Evolutionary conservation across 2,329 filamentous ascomycete species (phyloP).

Genomic region (Curvularia eragrostidis): DNA sequence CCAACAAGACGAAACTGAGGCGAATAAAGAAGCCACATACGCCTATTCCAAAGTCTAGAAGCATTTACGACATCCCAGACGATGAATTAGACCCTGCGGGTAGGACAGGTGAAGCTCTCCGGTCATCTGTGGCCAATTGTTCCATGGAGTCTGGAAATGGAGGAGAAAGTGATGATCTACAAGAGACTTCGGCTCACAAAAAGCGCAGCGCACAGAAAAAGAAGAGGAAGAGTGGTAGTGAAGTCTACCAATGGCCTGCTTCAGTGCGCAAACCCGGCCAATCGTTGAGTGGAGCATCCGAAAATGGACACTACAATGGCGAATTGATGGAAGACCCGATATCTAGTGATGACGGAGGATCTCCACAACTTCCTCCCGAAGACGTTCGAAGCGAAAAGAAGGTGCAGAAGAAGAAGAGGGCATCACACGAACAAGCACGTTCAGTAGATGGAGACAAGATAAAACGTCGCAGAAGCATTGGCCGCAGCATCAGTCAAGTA

Average conservation of each 20-base stretch:
- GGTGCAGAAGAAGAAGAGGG: background rate
- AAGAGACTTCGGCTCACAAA: background rate
- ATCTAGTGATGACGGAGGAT: conserved; percentile 4
- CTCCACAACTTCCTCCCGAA: background rate
- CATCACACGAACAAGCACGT: background rate
- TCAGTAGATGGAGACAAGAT: background rate
- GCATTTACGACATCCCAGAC: conserved; percentile 9
- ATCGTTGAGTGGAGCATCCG: background rate
- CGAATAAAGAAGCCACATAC: conserved; percentile 14
- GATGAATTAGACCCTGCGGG: conserved; percentile 4
- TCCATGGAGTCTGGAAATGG: background rate
- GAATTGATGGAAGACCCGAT: conserved; percentile 4
- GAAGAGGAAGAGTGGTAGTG: background rate
- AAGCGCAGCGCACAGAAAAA: conserved; percentile 1
- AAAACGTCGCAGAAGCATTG: background rate
- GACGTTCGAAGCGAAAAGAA: background rate
- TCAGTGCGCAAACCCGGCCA: conserved; percentile 7
- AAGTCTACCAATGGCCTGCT: background rate
- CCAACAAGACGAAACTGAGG: conserved; percentile 8
- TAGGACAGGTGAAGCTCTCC: background rate
- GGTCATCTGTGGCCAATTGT: background rate
- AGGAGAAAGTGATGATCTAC: background rate
- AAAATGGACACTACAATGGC: background rate
- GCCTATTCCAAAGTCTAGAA: background rate
- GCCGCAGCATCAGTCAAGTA: background rate